These are phyloP conservation scores for Chlorella sp. DNA, from an alignment of 139 green algal species.

Conservation along the genomic window DNA sequence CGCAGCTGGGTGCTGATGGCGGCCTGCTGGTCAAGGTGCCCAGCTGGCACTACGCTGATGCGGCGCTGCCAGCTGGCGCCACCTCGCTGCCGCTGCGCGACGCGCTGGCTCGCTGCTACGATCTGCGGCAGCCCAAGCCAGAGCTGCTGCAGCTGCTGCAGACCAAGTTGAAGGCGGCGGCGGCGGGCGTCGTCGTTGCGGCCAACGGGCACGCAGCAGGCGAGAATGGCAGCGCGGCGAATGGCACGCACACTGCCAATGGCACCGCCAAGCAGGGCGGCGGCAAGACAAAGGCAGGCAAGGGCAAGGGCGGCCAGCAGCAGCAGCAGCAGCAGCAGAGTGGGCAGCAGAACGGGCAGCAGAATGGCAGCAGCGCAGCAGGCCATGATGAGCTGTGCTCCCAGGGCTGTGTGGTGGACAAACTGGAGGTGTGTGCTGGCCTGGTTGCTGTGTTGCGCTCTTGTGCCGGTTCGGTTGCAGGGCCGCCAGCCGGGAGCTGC, in stretches of 20 bases:
- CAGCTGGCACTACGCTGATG: conserved; percentile 80
- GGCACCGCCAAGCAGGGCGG: background rate
- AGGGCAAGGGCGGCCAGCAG: background rate
- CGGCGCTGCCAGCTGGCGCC: background rate
- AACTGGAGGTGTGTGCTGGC: background rate
- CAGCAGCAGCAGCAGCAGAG: background rate
- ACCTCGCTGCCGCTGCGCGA: conserved; percentile 50
- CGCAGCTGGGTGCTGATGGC: conserved; percentile 44
- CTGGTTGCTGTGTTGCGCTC: background rate
- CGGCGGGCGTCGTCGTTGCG: background rate
- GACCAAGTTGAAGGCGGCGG: conserved; percentile 14
- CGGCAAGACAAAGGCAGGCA: background rate
- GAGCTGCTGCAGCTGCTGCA: conserved; percentile 68
- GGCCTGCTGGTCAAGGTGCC: conserved; percentile 58
- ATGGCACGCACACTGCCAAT: background rate
- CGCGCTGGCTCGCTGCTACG: conserved; percentile 79
- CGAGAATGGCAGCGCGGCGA: background rate
- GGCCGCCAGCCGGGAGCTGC: too few relatives aligned
- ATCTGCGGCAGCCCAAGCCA: conserved; percentile 75
- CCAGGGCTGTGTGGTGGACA: conserved; percentile 17
- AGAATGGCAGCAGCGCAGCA: background rate
- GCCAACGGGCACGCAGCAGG: background rate
- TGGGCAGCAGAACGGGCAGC: conserved; percentile 6
- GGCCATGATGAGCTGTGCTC: conserved; percentile 4
- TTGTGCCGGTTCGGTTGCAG: too few relatives aligned